Conservation (phyloP, 148 eudicot genomes). For the Dysphania ambrosioides region DNA sequence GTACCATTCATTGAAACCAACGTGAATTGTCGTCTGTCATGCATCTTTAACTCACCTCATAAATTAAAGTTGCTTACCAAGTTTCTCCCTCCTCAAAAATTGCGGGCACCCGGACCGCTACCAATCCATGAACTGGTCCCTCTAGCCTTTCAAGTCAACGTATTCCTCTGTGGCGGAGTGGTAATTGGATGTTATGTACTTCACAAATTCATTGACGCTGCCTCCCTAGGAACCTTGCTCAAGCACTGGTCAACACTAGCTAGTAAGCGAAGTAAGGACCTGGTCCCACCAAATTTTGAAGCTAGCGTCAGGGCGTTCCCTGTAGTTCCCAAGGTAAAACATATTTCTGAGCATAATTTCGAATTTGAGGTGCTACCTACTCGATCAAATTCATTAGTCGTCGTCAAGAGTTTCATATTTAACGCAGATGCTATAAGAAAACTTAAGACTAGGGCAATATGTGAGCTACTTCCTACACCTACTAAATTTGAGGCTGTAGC, state of each 20-base stretch:
- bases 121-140: neutral
- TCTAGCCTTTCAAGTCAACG: conserved; percentile 6
- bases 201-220: conserved; percentile 20
- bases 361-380: no score
- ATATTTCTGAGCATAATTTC: no score
- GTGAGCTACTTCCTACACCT: no score
- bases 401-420: no score
- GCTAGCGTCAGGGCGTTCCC: neutral
- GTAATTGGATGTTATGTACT: conserved; percentile 13
- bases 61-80: neutral
- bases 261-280: no score
- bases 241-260: conserved; percentile 2
- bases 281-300: neutral
- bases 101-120: no score
- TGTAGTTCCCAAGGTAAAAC: neutral
- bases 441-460: no score
- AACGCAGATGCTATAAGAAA: no score
- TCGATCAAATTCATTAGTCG: no score
- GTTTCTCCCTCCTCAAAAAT: neutral
- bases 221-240: neutral
- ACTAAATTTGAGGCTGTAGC: no score
- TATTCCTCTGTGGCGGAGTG: conserved; percentile 20
- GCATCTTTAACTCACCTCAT: neutral
- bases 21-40: neutral
- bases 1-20: neutral